Percentiles rank a stretch among this genome's conserved stretches.
Evolutionary conservation across 306 rosid species (phyloP).

Genomic region (Rosa persica): DNA sequence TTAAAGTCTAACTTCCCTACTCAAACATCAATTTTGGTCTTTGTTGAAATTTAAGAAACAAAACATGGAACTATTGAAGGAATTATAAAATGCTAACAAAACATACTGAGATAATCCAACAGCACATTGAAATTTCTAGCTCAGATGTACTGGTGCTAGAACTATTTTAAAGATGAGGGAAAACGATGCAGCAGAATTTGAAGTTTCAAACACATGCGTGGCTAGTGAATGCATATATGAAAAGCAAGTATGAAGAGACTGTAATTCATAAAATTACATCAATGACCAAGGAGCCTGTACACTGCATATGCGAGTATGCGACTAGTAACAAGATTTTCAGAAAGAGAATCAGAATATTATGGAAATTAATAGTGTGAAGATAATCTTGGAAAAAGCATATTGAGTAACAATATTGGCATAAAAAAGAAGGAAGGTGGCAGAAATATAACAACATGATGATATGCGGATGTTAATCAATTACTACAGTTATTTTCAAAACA

Average conservation of each 20-base stretch:
- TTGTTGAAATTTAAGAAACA: slow-evolving; percentile 5
- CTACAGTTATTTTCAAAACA: background rate
- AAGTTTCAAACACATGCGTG: background rate
- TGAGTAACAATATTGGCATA: background rate
- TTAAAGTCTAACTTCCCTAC: slow-evolving; percentile 18
- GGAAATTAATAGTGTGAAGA: background rate
- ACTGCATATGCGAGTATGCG: background rate
- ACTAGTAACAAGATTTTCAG: background rate
- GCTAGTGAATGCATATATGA: background rate
- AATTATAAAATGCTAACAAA: background rate
- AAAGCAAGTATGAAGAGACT: background rate
- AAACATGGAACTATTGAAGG: background rate
- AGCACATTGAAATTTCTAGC: background rate
- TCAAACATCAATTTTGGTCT: background rate
- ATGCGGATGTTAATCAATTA: background rate
- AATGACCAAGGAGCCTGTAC: background rate
- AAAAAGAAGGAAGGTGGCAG: background rate
- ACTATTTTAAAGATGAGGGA: background rate
- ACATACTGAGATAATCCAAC: slow-evolving; percentile 9
- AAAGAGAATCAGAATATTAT: background rate
- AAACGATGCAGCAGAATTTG: background rate
- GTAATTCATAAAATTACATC: background rate
- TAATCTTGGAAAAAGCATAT: background rate
- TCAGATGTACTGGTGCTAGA: background rate
- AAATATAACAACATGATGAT: background rate